Base-by-base conservation (phyloP, 2,329 filamentous ascomycete genomes). In the Penicillium sp. region DNA sequence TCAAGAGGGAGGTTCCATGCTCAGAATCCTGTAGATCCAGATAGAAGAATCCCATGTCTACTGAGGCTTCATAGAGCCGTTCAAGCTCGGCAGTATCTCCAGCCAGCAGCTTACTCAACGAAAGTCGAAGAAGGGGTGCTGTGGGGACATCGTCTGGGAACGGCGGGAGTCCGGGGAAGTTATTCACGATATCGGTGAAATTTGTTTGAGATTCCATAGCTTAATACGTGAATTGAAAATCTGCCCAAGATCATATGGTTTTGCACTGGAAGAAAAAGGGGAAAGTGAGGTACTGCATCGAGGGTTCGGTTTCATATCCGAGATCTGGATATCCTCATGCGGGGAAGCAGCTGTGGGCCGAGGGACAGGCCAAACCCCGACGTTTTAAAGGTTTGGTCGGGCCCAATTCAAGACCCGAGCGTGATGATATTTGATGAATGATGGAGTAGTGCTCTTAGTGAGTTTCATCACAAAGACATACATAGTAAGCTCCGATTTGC, bases 41-140 rank as follows among this genome's bases (percentile, higher is more conserved):
- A 64, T 86, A 86, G 74, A 85, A 86, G 73, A 86, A 86, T 1
- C 84, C 84, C 0, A 85, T 73, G 3, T 84, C 78, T 43, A 76
- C 73, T n/a, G 75, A 78, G n/a, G 77, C 76, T 37, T 71, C 58
- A 33, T 73, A 76, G 25, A 82, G 73, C 25, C 73, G 71, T 10
- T 70, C 54, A 6, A 70, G 65, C 67, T 81, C 80, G 3, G 57
- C 56, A 4, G 54, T 13, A 43, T 82, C 75, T 42, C 73, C 67
- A 2, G 68, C 67, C 26, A 78, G 64, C 37, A 82, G 73, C 52
- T 77, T 78, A 4, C 59, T 57, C 4, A 80, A 70, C 2, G 75
- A 80, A 7, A 82, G 70, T 22, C 75, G 75, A 26, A 81, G 71
- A 35, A 82, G 74, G 13, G 80, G 80, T 6, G 79, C 80, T 13